Percentiles rank a stretch among this genome's conserved stretches.
Conservation (phyloP, 192 early-diverging fungal genomes). For the Coemansia sp. region DNA sequence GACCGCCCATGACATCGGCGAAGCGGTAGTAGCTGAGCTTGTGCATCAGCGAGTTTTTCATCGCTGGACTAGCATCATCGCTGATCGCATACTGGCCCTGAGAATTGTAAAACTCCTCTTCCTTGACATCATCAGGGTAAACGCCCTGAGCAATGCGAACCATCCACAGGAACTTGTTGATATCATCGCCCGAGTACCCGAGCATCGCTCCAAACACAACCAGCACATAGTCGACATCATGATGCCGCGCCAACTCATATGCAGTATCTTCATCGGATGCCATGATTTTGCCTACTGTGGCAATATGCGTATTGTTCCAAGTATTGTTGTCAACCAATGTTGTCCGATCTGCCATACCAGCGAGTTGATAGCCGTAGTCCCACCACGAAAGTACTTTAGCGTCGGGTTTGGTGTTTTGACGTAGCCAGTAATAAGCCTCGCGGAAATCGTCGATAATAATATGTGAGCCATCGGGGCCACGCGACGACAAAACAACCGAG, state of each 20-base stretch:
- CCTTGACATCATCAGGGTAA: constrained; percentile 92
- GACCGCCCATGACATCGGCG: constrained; percentile 79
- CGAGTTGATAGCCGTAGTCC: constrained; percentile 99
- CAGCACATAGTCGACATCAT: constrained; percentile 97
- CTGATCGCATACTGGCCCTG: constrained; percentile 93
- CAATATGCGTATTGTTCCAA: constrained; percentile 99
- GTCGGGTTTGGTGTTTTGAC: constrained; percentile 91
- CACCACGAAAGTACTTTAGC: constrained; percentile 99
- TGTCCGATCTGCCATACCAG: constrained; percentile 97
- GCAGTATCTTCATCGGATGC: constrained; percentile 87
- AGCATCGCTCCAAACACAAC: constrained; percentile 96
- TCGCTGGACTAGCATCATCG: constrained; percentile 83
- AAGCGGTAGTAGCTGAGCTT: constrained; percentile 98
- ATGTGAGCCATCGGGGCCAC: constrained; percentile 84
- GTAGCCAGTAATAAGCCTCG: constrained; percentile 99
- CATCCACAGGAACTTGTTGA: constrained; percentile 99
- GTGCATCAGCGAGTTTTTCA: constrained; percentile 94
- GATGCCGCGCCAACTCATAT: constrained; percentile 86
- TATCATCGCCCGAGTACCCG: constrained; percentile 99
- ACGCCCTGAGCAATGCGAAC: constrained; percentile 98
- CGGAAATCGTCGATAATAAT: constrained; percentile 99
- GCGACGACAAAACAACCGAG: constrained; percentile 94
- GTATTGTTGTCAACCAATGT: constrained; percentile 99
- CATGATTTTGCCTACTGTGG: constrained; percentile 96
- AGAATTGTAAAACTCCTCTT: constrained; percentile 84